phyloP scores from a whole-genome alignment of 805 yeast species.

The Candida stauntonica region DNA sequence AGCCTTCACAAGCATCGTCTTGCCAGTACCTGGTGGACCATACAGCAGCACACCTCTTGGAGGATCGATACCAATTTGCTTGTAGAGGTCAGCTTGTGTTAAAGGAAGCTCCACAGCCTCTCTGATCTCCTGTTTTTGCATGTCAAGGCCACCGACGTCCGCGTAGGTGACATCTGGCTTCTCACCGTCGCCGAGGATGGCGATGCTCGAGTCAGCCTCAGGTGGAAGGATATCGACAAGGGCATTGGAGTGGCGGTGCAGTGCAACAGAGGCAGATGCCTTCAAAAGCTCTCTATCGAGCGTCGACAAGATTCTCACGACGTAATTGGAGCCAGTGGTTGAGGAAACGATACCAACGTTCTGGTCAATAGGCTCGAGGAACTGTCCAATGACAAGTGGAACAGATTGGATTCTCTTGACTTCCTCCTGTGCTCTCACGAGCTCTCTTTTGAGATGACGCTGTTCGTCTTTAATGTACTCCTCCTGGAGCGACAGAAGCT shows the following conservation, averaged over 20 bases:
- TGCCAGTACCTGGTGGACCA: slow-evolving; percentile 99
- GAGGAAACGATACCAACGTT: slow-evolving; percentile 95
- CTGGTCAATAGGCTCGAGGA: slow-evolving; percentile 94
- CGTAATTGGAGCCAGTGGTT: slow-evolving; percentile 96
- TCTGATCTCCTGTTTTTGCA: slow-evolving; percentile 98
- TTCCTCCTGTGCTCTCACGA: slow-evolving; percentile 96
- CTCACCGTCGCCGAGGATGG: slow-evolving; percentile 92
- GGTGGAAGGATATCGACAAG: slow-evolving; percentile 97
- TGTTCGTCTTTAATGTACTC: slow-evolving; percentile 98
- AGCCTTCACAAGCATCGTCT: slow-evolving; percentile 98
- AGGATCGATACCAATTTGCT: slow-evolving; percentile 98
- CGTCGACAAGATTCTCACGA: slow-evolving; percentile 91
- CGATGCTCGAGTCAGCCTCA: slow-evolving; percentile 94
- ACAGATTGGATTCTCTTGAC: slow-evolving; percentile 96
- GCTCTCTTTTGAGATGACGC: slow-evolving; percentile 90
- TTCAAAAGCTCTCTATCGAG: slow-evolving; percentile 91
- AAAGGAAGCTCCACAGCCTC: slow-evolving; percentile 98
- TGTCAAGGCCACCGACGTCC: slow-evolving; percentile 97
- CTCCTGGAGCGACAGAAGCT: slow-evolving; percentile 80
- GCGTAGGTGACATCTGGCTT: slow-evolving; percentile 91
- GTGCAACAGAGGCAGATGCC: slow-evolving; percentile 92
- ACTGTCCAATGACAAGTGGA: slow-evolving; percentile 97
- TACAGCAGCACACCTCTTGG: slow-evolving; percentile 96
- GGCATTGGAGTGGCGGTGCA: slow-evolving; percentile 98
- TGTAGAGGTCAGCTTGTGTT: slow-evolving; percentile 91